Evolutionary conservation across 2,329 filamentous ascomycete genomes (phyloP), one percentile per base, ranked within the genome.

Genomic region (Aspergillus melleus): DNA sequence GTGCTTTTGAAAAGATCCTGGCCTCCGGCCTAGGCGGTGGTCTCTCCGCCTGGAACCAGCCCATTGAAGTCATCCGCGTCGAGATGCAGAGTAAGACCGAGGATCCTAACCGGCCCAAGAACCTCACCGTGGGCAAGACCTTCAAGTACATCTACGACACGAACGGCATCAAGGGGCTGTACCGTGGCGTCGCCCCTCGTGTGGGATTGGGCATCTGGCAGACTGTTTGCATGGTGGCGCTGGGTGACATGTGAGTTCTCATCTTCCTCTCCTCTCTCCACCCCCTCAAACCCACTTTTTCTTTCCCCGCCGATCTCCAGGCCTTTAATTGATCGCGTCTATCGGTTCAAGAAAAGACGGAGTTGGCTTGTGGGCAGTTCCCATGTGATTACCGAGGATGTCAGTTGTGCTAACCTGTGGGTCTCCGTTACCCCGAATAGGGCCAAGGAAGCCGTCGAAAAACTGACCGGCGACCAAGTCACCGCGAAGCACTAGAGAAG

Each of bases 31-130:
- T 99, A 10, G 95, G 95, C 81, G 95, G 95, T 86, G 95, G 95
- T 76, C 84, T 99, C 72, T 92, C 88, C 64, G 95, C 95, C 66
- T 99, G 95, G 95, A 99, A 99, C 82, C 95, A 99, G 85, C 95
- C 95, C 64, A 99, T 99, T 76, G 95, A 99, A 86, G 95, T 99
- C 76, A 97, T 99, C 77, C 92, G 95, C 66, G 94, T 99, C 63
- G 95, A 99, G 86, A 97, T 99, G 92, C 95, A 99, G 88, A 96
- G 91, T 83, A 98, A 97, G 88, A 97, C 90, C 71, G 91, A 90
- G 71, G 95, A 99, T 76, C 93, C 95, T 62, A 98, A 98, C 84
- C 90, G 95, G 55, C 95, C 95, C 70, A 96, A 96, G 88, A 99
- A 99, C 83, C 89, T 99, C 90, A 98, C 92, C 54, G 95, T 99